Evolutionary conservation across 176 grass and related monocot species (phyloP).

Genomic region (Carex scoparia): DNA sequence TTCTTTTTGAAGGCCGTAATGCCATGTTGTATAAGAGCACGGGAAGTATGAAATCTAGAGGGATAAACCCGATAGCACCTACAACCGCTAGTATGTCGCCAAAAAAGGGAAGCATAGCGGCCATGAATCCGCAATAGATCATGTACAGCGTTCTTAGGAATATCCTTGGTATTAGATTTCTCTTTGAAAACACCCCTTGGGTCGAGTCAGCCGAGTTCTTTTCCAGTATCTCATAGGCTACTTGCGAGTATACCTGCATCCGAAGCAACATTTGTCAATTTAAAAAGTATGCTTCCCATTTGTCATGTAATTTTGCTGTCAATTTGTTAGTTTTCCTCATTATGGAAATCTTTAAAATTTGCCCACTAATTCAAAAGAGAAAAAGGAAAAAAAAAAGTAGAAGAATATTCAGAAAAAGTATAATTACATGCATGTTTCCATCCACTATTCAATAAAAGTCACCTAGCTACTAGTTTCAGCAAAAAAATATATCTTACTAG

Average conservation of each 20-base stretch:
- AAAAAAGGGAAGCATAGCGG: constrained; percentile 54
- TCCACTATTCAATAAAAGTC: not conserved
- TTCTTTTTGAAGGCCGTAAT: constrained; percentile 37
- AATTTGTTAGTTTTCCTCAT: not conserved
- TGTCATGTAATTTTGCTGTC: not conserved
- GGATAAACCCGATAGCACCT: constrained; percentile 50
- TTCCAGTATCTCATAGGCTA: constrained; percentile 91
- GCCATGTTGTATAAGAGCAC: constrained; percentile 72
- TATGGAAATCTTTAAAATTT: not conserved
- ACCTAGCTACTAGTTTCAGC: constrained; percentile 36
- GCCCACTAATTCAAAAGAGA: not conserved
- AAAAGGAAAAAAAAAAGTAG: not conserved
- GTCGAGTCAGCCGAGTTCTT: constrained; percentile 53
- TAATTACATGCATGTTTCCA: not conserved
- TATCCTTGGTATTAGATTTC: constrained; percentile 43
- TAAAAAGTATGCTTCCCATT: not conserved
- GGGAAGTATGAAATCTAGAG: constrained; percentile 50
- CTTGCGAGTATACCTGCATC: constrained; percentile 70
- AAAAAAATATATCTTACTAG: constrained; percentile 14
- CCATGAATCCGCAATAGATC: constrained; percentile 41
- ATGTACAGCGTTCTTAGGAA: constrained; percentile 44
- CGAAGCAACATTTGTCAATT: not conserved
- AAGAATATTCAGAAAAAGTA: not conserved
- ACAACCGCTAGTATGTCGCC: constrained; percentile 43
- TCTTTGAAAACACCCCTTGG: constrained; percentile 35